Evolutionary conservation across 495 filamentous ascomycete genomes (phyloP).

Genomic region (Astrocystis sublimbata): DNA sequence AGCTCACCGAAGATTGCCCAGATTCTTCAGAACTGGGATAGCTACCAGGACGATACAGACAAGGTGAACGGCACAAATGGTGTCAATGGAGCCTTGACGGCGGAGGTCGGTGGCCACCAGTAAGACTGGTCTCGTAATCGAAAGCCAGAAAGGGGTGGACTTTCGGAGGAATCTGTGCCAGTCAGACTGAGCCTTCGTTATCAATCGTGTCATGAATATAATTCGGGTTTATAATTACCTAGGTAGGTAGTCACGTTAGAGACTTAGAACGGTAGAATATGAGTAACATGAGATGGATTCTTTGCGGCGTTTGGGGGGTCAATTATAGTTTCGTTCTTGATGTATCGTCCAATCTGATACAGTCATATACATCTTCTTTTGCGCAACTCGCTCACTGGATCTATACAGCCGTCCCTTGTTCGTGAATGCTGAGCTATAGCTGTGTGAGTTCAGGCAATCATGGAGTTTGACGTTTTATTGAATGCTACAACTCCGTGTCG

Average conservation of each 20-base stretch:
- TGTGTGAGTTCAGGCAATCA: neutral
- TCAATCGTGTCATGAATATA: neutral
- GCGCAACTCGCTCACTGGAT: neutral
- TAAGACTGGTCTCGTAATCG: neutral
- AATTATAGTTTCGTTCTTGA: neutral
- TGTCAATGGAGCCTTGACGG: slow-evolving; percentile 23
- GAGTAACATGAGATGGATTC: too few species aligned
- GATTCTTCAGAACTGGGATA: slow-evolving; percentile 83
- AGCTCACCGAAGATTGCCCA: slow-evolving; percentile 89
- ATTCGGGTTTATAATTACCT: slow-evolving; percentile 5
- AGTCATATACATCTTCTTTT: neutral
- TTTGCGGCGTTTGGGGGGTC: neutral
- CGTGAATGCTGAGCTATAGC: too few species aligned
- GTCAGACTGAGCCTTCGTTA: neutral
- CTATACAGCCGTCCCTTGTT: neutral
- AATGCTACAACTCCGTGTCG: too few species aligned
- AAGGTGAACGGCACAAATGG: slow-evolving; percentile 33
- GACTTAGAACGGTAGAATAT: neutral
- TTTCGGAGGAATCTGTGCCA: neutral
- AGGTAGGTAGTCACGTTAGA: slow-evolving; percentile 1
- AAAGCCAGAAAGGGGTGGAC: neutral
- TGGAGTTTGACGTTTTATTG: too few species aligned
- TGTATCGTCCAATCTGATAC: neutral
- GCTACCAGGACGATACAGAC: slow-evolving; percentile 51
- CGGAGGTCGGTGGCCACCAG: slow-evolving; percentile 25